Conservation (phyloP, 2,329 filamentous ascomycete species). For the Seiridium cupressi region DNA sequence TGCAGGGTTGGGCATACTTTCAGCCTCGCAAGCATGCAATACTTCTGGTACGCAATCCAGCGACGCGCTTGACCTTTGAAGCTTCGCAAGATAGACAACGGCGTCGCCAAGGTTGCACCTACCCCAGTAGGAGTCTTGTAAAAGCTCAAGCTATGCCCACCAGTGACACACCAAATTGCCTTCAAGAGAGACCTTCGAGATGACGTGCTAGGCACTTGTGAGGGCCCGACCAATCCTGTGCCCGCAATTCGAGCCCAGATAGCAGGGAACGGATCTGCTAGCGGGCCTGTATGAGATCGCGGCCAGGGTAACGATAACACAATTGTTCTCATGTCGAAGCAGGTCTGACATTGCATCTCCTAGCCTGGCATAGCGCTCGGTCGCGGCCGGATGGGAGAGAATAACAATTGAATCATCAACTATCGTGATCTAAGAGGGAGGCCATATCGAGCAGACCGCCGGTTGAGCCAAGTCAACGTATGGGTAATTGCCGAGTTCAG, state of each 20-base stretch:
- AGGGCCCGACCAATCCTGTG: background rate
- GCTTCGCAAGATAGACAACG: background rate
- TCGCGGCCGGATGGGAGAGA: no score
- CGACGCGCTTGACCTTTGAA: no score
- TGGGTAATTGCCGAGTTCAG: no score
- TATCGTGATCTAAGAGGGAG: no score
- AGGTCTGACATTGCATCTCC: no score
- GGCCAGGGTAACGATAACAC: background rate
- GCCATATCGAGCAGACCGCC: no score
- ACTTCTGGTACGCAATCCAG: background rate
- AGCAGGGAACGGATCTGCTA: background rate
- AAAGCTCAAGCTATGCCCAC: background rate
- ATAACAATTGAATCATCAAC: no score
- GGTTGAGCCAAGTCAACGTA: no score
- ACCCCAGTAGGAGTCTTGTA: background rate
- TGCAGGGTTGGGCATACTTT: background rate
- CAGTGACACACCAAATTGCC: constrained; percentile 1
- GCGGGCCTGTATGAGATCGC: background rate
- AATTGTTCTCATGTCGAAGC: no score
- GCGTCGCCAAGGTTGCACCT: background rate
- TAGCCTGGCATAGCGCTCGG: no score
- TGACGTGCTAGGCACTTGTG: constrained; percentile 4
- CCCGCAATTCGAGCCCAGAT: background rate
- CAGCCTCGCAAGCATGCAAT: background rate
- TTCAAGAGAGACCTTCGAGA: background rate